A percentile compares a stretch with the other conserved stretches of the same genome.
Conservation (phyloP, 305 asterid species). For the Solanum hybrid region DNA sequence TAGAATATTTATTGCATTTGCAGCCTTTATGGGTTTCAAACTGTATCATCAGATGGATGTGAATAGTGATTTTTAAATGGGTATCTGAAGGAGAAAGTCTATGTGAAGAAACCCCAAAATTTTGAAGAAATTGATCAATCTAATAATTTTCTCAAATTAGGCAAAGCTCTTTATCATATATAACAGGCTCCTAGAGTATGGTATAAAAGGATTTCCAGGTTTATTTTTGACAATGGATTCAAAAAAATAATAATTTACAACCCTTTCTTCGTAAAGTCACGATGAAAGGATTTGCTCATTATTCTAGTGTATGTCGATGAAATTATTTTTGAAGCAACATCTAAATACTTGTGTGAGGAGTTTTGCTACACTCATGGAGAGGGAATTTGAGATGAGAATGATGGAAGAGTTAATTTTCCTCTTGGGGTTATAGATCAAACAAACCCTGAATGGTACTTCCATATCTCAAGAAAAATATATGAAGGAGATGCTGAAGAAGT, state of each 20-base stretch:
- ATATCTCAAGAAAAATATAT: too few species aligned
- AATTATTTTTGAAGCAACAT: neutral
- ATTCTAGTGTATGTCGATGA: neutral
- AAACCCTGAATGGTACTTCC: neutral
- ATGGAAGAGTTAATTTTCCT: too few species aligned
- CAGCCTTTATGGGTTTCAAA: neutral
- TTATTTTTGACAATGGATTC: neutral
- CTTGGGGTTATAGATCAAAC: neutral
- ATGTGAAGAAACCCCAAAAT: neutral
- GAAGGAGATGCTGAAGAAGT: neutral
- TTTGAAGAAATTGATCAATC: neutral
- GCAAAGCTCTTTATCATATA: neutral
- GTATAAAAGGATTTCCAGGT: neutral
- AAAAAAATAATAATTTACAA: too few species aligned
- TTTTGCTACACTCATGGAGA: neutral
- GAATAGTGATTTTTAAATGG: neutral
- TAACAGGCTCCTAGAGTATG: neutral
- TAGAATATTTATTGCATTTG: neutral
- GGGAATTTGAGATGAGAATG: neutral
- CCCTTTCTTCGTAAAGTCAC: neutral
- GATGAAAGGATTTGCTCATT: neutral
- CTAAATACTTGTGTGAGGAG: neutral
- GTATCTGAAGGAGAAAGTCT: neutral
- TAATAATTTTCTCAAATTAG: neutral
- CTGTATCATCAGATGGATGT: neutral